Base-by-base conservation (phyloP, 768 basidiomycete species). In the Leccinum disarticulatum region DNA sequence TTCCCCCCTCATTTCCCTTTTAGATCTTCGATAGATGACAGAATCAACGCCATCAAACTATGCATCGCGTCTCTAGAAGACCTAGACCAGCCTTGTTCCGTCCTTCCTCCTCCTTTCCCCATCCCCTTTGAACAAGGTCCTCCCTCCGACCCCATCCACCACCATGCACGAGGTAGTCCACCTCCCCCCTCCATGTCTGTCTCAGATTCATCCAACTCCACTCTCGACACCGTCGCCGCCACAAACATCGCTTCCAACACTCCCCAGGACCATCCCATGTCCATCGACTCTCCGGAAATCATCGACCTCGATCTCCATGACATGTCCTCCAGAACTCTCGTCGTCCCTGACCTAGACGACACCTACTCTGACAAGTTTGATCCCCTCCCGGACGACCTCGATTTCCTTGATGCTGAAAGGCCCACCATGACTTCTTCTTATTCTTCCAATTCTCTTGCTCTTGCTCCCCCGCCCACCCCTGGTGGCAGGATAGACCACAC, bases 291-390 rank as follows among this genome's bases (percentile, higher is more conserved):
- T 0, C 60, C 61, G 15, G 58, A 62, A 10, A 46, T 67, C n/a
- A 55, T 56, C 48, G 63, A 70, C 33, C 56, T 69, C 14, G 69
- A 73, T 8, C 62, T 73, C 9, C 56, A 38, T 5, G 66, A 73
- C 15, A 2, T 57, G 6, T 71, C 67, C 0, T 47, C 57, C 15
- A 49, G 56, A 11, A 70, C 64, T 0, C 58, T 75, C 10, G 58
- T 65, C 11, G 68, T 69, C 47, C 66, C 64, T 30, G 75, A 73
- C 38, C 78, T 76, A 55, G 84, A 85, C 49, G 81, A 80, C 19
- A 76, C 74, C 10, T 76, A 80, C 35, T 86, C 83, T 80, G 76
- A 74, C 49, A 71, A 71, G 15, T 63, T 83, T 54, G 77, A 78
- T n/a, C 80, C 55, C 41, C 62, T 62, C 33, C 70, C 66, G 19